Base-by-base conservation (phyloP, 1,284 basidiomycete species). In the Naganishia albida region DNA sequence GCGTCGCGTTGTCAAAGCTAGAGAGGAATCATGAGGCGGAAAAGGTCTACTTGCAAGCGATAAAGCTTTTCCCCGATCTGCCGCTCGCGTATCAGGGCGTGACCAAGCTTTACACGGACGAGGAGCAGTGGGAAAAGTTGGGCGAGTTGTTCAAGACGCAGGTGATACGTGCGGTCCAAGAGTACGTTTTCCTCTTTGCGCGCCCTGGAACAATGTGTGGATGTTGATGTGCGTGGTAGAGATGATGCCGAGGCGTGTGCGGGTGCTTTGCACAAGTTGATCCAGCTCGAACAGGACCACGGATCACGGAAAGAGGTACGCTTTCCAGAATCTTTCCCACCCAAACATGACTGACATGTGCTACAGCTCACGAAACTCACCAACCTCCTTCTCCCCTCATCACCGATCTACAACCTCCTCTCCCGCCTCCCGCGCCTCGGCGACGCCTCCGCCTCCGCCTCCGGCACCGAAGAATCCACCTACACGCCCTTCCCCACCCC, bases 191-290 rank as follows among this genome's bases (percentile, higher is more conserved):
- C 13, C 6, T 23, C 34, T 6, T 55, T 13, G 59, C 51, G 15
- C 38, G 42, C 62, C 55, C 28, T 46, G 51, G 20, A 28, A 54
- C 60, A 59, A 64, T 69, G 18, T 34, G 63, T n/a, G 20, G 6
- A 13, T 20, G 48, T 8, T 57, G n/a, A 18, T 44, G 15, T 34
- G 52, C n/a, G n/a, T n/a, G n/a, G n/a, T n/a, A 93, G 91, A 4
- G 81, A 85, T 39, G 92, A 98, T 74, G 85, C 84, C 0, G 81
- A 82, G 8, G 94, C 90, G 77, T 90, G 88, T 70, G 91, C 89
- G 0, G 89, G 91, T 72, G 81, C 83, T 0, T 75, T 95, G 48
- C 89, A 93, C 74, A 89, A 87, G 70, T 80, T 91, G 43, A 78
- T 96, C n/a, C 83, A 86, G 2, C 73, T 87, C 2, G 83, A 85